A percentile compares a stretch with the other conserved stretches of the same genome.
Evolutionary conservation across 148 eudicot species (phyloP).

Genomic region (Linanthus parryae): DNA sequence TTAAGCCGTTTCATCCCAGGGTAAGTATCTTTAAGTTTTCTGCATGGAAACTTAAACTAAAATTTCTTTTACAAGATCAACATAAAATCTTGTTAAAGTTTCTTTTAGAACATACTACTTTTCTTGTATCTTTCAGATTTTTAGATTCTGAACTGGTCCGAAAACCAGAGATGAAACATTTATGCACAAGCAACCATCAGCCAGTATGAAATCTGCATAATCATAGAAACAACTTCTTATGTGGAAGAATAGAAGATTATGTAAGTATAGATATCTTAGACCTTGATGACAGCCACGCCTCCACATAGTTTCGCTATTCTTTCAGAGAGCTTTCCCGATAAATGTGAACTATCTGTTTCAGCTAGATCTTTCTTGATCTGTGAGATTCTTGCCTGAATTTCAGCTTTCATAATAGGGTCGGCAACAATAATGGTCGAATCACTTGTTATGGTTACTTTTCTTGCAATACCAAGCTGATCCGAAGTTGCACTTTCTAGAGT

Average conservation of each 20-base stretch:
- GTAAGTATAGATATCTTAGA: conserved; percentile 16
- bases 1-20: neutral
- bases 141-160: neutral
- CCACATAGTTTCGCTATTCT: conserved; percentile 91
- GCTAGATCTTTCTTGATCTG: conserved; percentile 94
- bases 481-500: conserved; percentile 65
- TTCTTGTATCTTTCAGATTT: too few relatives aligned
- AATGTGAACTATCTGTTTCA: conserved; percentile 47
- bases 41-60: neutral
- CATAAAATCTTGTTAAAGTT: neutral
- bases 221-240: too few relatives aligned
- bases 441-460: conserved; percentile 67
- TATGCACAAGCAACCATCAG: neutral
- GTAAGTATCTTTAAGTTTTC: neutral
- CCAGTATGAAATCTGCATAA: too few relatives aligned
- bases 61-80: neutral
- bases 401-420: conserved; percentile 75
- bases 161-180: conserved; percentile 4
- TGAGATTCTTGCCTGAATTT: conserved; percentile 76
- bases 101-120: too few relatives aligned
- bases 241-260: too few relatives aligned
- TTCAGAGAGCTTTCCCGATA: conserved; percentile 60
- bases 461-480: conserved; percentile 91
- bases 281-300: conserved; percentile 90
- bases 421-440: conserved; percentile 75